Evolutionary conservation across 2,329 filamentous ascomycete genomes (phyloP), one percentile per base, ranked within the genome.

Genomic region (Xylaria sp.): DNA sequence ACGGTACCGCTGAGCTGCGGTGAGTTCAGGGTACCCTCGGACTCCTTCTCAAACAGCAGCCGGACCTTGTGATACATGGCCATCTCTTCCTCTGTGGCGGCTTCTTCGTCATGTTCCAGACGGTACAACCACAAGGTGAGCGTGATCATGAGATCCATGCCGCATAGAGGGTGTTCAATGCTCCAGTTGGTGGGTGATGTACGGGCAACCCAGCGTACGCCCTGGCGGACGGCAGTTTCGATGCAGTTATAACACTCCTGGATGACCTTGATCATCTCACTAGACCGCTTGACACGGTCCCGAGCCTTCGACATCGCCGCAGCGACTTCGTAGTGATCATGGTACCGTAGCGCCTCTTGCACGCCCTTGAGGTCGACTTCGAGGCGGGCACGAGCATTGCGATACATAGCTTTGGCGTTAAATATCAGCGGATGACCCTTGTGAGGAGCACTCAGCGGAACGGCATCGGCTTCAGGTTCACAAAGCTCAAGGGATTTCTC

Each of bases 181-280:
- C 95, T 98, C 96, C 96, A 99, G 82, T 98, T 98, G 55, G 96
- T 97, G 25, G 96, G 94, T 55, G 94, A 97, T 25, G 95, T 97
- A 74, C 94, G 91, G n/a, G 95, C 95, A 70, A 98, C 94, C 95
- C 96, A 98, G 75, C 95, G 93, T 73, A 98, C 94, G 72, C 95
- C 96, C 80, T 97, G 94, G 70, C 94, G 84, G 53, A 97, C 95
- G 64, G 95, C 95, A 57, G 96, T 97, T 81, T 98, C 95, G 76
- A 99, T 94, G 83, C 94, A 98, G 81, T 97, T 93, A 81, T 96
- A 98, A 83, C 96, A 98, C 81, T 97, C 93, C 77, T 98, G 91
- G 70, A 99, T 97, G 75, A 98, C 94, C 83, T 97, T 97, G 85
- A 97, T 92, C 95, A 98, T 98, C 81, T 98, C 95, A 76, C 92